Evolutionary conservation across 2,329 filamentous ascomycete species (phyloP).

Genomic region (Ilyonectria robusta): DNA sequence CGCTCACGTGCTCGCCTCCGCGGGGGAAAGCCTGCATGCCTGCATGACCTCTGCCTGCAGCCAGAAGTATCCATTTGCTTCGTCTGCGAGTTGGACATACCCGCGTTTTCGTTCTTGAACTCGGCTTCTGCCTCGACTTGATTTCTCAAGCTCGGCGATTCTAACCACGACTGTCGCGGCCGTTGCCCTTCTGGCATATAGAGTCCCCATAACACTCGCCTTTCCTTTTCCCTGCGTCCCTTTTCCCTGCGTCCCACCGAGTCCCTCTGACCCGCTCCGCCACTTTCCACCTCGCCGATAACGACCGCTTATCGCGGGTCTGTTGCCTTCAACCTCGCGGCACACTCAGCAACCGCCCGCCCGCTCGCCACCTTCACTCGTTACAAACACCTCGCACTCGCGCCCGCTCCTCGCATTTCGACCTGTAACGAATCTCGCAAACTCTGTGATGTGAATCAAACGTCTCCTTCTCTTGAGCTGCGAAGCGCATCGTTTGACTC

Average conservation of each 20-base stretch:
- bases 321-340: conserved; percentile 36
- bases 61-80: conserved; percentile 23
- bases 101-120: conserved; percentile 13
- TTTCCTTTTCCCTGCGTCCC: background rate
- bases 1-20: conserved; percentile 31
- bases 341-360: conserved; percentile 16
- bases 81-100: conserved; percentile 21
- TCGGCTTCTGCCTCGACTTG: background rate
- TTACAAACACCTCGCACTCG: conserved; percentile 19
- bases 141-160: background rate
- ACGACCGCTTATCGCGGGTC: conserved; percentile 47
- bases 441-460: conserved; percentile 43
- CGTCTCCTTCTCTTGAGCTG: conserved; percentile 36
- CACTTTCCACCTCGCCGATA: conserved; percentile 42
- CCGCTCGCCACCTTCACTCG: conserved; percentile 28
- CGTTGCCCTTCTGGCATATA: background rate
- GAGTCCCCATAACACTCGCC: background rate
- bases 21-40: conserved; percentile 29
- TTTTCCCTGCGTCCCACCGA: conserved; percentile 1
- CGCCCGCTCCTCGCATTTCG: background rate
- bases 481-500: conserved; percentile 39
- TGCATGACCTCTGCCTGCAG: conserved; percentile 34
- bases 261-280: conserved; percentile 24
- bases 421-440: conserved; percentile 3
- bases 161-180: background rate